A percentile compares a stretch with the other conserved stretches of the same genome.
These are phyloP conservation scores for Amylocystis lapponica DNA, from an alignment of 768 basidiomycete species.

Conservation along the genomic window DNA sequence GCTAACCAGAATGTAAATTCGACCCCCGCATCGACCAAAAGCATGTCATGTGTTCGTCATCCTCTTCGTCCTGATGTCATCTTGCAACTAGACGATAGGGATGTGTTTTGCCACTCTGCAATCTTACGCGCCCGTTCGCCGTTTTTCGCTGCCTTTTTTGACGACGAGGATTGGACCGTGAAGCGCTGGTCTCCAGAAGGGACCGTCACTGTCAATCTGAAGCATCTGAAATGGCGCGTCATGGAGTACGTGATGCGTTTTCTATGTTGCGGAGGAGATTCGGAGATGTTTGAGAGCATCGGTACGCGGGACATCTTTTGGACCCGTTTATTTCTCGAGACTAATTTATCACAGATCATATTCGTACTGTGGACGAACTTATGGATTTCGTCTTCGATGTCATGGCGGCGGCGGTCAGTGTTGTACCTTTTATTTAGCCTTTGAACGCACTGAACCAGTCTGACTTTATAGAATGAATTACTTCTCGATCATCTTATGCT, in stretches of 20 bases:
- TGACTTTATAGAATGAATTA: slow-evolving; percentile 63
- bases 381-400: slow-evolving; percentile 86
- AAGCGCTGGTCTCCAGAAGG: slow-evolving; percentile 50
- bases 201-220: slow-evolving; percentile 58
- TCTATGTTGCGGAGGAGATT: slow-evolving; percentile 68
- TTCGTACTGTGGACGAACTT: slow-evolving; percentile 64
- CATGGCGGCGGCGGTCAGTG: slow-evolving; percentile 73
- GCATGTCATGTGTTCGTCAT: slow-evolving; percentile 2
- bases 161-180: slow-evolving; percentile 74
- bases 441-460: not conserved
- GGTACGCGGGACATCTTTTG: no score
- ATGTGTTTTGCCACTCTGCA: slow-evolving; percentile 62
- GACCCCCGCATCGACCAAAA: not conserved
- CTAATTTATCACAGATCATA: not conserved
- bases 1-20: slow-evolving; percentile 19
- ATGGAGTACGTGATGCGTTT: slow-evolving; percentile 74
- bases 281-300: slow-evolving; percentile 64
- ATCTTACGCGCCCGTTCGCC: slow-evolving; percentile 78
- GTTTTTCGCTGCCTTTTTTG: slow-evolving; percentile 83
- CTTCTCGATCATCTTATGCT: slow-evolving; percentile 81
- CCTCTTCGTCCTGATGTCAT: slow-evolving; percentile 60
- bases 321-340: no score
- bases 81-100: slow-evolving; percentile 60
- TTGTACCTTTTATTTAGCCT: not conserved
- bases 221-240: slow-evolving; percentile 65